These are phyloP conservation scores for Nemania serpens DNA, from an alignment of 2,329 filamentous ascomycete genomes.

Conservation along the genomic window DNA sequence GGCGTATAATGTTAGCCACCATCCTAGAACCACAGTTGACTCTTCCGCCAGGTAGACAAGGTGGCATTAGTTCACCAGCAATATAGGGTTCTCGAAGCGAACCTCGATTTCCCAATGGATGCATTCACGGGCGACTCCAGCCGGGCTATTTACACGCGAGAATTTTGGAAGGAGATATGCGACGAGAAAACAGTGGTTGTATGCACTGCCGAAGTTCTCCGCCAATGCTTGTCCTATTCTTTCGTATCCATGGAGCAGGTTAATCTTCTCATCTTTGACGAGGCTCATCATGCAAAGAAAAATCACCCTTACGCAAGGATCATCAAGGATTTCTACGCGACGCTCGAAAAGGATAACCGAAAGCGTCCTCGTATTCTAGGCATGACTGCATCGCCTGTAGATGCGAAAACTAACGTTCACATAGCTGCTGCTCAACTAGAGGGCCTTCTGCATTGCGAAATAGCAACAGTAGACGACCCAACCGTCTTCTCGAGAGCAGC, in stretches of 20 bases:
- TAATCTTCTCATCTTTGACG: slow-evolving; percentile 91
- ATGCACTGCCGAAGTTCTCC: slow-evolving; percentile 87
- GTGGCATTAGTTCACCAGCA: slow-evolving; percentile 92
- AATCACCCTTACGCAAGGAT: slow-evolving; percentile 89
- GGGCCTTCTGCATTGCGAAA: slow-evolving; percentile 75
- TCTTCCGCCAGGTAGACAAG: slow-evolving; percentile 69
- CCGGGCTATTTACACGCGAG: slow-evolving; percentile 46
- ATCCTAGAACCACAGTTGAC: slow-evolving; percentile 11
- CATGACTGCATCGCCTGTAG: slow-evolving; percentile 96
- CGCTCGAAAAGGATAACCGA: slow-evolving; percentile 49
- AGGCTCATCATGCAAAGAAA: slow-evolving; percentile 95
- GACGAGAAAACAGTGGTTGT: slow-evolving; percentile 80
- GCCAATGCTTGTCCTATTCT: slow-evolving; percentile 76
- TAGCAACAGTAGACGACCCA: slow-evolving; percentile 70
- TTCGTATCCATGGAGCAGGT: slow-evolving; percentile 82
- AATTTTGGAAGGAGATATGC: slow-evolving; percentile 58
- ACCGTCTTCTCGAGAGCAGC: slow-evolving; percentile 60
- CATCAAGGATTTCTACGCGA: slow-evolving; percentile 80
- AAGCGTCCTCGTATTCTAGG: slow-evolving; percentile 80
- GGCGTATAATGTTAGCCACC: background rate
- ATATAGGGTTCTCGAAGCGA: slow-evolving; percentile 77
- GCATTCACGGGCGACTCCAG: slow-evolving; percentile 75
- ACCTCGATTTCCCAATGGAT: slow-evolving; percentile 75
- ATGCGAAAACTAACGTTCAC: slow-evolving; percentile 75
- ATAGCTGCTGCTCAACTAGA: slow-evolving; percentile 77